Evolutionary conservation across 495 filamentous ascomycete genomes (phyloP), one percentile per base, ranked within the genome.

Genomic region (Melanomma pulvis-pyrius): DNA sequence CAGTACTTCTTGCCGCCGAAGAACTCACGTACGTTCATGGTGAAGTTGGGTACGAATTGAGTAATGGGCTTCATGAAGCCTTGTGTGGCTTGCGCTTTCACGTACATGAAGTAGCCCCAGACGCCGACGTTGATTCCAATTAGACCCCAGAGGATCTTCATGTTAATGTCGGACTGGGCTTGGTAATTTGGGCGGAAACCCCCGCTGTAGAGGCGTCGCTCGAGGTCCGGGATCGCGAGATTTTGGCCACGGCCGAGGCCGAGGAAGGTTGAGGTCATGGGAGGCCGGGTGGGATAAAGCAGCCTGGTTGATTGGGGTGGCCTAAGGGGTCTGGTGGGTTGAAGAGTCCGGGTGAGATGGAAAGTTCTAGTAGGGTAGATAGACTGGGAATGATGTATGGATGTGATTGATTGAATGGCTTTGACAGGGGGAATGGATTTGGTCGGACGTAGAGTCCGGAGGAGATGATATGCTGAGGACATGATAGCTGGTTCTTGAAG

Each of bases 101-200:
- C 57, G 58, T 69, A 74, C 26, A 69, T 46, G 68, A 61, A 71
- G 28, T 57, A 67, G 50, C 13, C 60, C 53, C 73, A 77, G 52
- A 76, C 66, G 32, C 56, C 63, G n/a, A 50, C 59, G 68, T 77
- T 77, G 61, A 74, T 8, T 44, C 71, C 71, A 36, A 79, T 71
- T 50, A 76, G 25, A 24, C 59, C 61, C 51, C 64, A 76, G 22
- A 74, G 41, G 51, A 72, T 34, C 29, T 57, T 66, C 2, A 11
- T 46, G 24, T 61, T 61, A 46, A 28, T 24, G 12, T 19, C 17
- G n/a, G 13, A 17, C 52, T 22, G 12, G 36, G 21, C 46, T 17
- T 54, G 47, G 15, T 21, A 30, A 47, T 47, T 57, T 36, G 15
- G 34, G 29, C 26, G 29, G 21, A 25, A 11, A 24, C 30, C 41